These are phyloP conservation scores for Giardia duodenalis DNA, from an alignment of 208 protist genomes.

Conservation along the genomic window DNA sequence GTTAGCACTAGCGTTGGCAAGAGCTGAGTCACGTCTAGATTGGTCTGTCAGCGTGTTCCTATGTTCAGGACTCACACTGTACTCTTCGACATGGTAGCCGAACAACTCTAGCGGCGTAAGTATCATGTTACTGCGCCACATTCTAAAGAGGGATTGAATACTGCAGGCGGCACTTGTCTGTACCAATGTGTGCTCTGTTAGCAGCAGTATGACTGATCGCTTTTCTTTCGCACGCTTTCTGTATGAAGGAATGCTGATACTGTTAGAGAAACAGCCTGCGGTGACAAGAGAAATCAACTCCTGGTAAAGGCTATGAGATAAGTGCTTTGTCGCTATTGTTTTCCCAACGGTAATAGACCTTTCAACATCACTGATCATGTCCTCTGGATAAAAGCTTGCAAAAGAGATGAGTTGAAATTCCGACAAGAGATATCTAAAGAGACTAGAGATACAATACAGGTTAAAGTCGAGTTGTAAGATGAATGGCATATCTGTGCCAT, in stretches of 20 bases:
- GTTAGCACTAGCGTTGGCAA: not conserved
- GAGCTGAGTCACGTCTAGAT: not conserved
- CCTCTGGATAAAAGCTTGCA: not conserved
- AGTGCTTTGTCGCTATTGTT: not conserved
- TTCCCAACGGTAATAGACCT: not conserved
- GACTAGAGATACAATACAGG: not conserved
- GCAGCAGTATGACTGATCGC: not conserved
- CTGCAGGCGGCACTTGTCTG: not conserved
- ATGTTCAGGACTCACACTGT: not conserved
- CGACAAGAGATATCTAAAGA: not conserved
- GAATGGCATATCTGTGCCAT: not conserved
- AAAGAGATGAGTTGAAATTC: not conserved
- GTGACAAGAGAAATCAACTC: not conserved
- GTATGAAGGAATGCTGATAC: not conserved
- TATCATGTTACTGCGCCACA: not conserved
- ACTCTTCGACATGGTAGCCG: not conserved
- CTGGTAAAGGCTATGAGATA: not conserved
- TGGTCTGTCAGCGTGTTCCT: not conserved
- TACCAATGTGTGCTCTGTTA: not conserved
- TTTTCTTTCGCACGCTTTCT: not conserved
- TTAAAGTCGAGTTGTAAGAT: not conserved
- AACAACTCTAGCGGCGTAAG: not conserved
- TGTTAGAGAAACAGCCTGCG: not conserved
- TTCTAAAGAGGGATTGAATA: not conserved
- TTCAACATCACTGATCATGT: not conserved